These are phyloP conservation scores for Chrysoporthe cubensis DNA, from an alignment of 2,329 filamentous ascomycete species.

Conservation along the genomic window DNA sequence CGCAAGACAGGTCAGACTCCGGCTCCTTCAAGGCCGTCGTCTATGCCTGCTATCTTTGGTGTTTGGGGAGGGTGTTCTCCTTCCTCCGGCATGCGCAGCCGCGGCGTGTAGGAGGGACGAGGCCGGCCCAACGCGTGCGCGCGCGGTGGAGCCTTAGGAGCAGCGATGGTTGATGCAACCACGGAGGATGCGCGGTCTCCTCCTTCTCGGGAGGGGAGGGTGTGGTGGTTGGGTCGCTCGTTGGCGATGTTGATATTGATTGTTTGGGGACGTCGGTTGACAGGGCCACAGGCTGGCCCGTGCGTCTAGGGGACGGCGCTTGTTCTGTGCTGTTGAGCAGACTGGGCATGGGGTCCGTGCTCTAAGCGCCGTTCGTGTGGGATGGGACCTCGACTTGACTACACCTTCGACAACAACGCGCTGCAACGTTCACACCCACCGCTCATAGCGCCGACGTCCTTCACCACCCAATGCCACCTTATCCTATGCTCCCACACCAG, in stretches of 20 bases:
- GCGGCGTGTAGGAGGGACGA: not conserved
- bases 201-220: not conserved
- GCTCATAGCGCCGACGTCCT: not conserved
- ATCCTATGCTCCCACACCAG: not conserved
- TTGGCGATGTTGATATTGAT: constrained; percentile 12
- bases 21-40: not conserved
- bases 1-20: not conserved
- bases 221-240: not conserved
- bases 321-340: not conserved
- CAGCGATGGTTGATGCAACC: not conserved
- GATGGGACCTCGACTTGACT: not conserved
- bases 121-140: not conserved
- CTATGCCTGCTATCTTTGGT: not conserved
- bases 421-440: not conserved
- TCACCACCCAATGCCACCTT: not conserved
- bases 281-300: constrained; percentile 2
- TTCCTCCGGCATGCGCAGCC: not conserved
- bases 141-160: not conserved
- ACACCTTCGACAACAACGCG: not conserved
- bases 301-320: constrained; percentile 7
- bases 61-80: not conserved
- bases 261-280: constrained; percentile 6
- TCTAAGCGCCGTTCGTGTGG: constrained; percentile 8
- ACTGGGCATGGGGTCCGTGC: not conserved
- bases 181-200: not conserved